Evolutionary conservation across 2,329 filamentous ascomycete species (phyloP).

Genomic region (Paecilomyces niveus): DNA sequence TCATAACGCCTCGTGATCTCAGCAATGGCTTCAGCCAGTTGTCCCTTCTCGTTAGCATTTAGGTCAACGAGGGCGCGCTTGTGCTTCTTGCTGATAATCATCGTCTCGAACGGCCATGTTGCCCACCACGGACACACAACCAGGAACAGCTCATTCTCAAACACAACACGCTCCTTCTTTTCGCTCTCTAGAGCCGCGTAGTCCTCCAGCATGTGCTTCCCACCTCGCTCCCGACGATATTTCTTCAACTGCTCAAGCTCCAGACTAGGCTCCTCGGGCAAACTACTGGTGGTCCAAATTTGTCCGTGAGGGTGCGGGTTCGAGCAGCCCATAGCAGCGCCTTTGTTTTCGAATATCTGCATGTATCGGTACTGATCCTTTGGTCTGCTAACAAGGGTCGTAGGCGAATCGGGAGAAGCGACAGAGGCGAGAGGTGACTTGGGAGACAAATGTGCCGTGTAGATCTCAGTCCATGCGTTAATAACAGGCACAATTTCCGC

Average conservation of each 20-base stretch:
- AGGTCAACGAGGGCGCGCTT: slow-evolving; percentile 81
- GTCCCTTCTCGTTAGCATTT: slow-evolving; percentile 58
- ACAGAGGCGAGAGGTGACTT: slow-evolving; percentile 55
- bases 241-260: slow-evolving; percentile 73
- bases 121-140: slow-evolving; percentile 97
- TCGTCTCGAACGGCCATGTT: slow-evolving; percentile 91
- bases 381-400: slow-evolving; percentile 45
- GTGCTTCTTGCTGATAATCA: slow-evolving; percentile 79
- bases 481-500: slow-evolving; percentile 74
- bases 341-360: slow-evolving; percentile 99
- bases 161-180: slow-evolving; percentile 80
- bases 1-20: slow-evolving; percentile 90
- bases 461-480: slow-evolving; percentile 86
- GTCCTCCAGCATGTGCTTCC: slow-evolving; percentile 72
- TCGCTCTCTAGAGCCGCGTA: slow-evolving; percentile 76
- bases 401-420: slow-evolving; percentile 38
- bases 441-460: slow-evolving; percentile 70
- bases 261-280: slow-evolving; percentile 80
- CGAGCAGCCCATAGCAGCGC: slow-evolving; percentile 94
- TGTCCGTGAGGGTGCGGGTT: slow-evolving; percentile 98
- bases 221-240: slow-evolving; percentile 66
- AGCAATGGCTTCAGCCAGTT: slow-evolving; percentile 76
- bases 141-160: slow-evolving; percentile 76
- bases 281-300: slow-evolving; percentile 84
- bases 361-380: slow-evolving; percentile 84